Evolutionary conservation across 805 yeast genomes (phyloP), one percentile per base, ranked within the genome.

Genomic region (Starmerella asiatica): DNA sequence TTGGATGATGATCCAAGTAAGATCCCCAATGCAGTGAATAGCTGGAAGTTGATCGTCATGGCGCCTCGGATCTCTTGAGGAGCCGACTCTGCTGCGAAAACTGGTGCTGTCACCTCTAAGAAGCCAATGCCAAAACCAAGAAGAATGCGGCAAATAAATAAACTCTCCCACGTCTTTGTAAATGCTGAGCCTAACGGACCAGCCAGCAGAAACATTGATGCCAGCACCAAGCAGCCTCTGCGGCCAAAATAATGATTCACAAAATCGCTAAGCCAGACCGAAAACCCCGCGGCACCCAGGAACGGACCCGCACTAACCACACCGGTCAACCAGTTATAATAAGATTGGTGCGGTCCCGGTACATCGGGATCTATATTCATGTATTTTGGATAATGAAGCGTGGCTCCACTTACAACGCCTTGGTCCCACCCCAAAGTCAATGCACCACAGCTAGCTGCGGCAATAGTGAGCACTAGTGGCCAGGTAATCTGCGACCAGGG

Each of bases 351-450:
- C 45, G 48, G 48, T 12, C 38, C 43, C 1, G 36, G 34, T 4
- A 37, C 32, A 23, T 48, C 49, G 5, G 41, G 41, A 28, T 44
- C 36, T 35, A 46, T 30, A 70, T 61, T 1, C 68, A 75, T 66
- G 26, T 62, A 63, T 16, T 49, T 45, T 8, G 74, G 71, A 49
- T 65, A 73, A 46, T 68, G 71, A 19, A 75, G 55, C 35, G 69
- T 71, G 18, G 83, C 83, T 28, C 83, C 84, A 46, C 76, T 75
- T 43, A 74, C 62, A 8, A 75, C 82, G 5, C 81, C 69, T 55
- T 77, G 80, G 55, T 77, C 84, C 80, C 75, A 75, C 38, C 84
- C 84, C 54, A 76, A 79, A 4, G 79, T 75, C 3, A 80, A 78
- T 15, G 73, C 73, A 36, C 80, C 75, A 64, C 76, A 62, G 3